Conservation (phyloP, 306 rosid genomes). For the Prunus kanzakura region DNA sequence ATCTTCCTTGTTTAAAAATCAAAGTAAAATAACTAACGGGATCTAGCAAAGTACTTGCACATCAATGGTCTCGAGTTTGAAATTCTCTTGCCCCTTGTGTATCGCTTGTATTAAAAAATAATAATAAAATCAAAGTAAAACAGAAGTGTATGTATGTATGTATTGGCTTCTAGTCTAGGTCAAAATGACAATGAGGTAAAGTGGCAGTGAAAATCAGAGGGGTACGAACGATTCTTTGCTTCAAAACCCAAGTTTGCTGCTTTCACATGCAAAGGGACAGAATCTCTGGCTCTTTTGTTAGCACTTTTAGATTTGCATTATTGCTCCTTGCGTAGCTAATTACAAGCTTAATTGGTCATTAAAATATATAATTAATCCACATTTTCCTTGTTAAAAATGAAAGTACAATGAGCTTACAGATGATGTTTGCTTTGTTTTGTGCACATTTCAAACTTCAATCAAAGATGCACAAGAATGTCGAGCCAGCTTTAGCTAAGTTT, state of each 20-base stretch:
- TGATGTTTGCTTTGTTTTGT: too few species aligned
- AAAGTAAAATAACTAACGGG: too few species aligned
- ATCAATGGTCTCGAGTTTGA: too few species aligned
- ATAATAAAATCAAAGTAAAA: too few species aligned
- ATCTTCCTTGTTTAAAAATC: neutral
- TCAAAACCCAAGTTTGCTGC: constrained; percentile 1
- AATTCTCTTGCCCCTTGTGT: fast-evolving
- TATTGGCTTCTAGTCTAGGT: neutral
- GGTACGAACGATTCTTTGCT: neutral
- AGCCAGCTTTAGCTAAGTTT: too few species aligned
- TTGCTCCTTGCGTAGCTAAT: neutral
- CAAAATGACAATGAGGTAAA: constrained; percentile 7
- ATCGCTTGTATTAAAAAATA: too few species aligned
- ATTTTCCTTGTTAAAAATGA: neutral
- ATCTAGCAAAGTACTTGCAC: too few species aligned
- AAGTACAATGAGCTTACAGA: neutral
- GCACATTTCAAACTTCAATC: too few species aligned
- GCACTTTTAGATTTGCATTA: neutral
- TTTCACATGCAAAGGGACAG: constrained; percentile 1
- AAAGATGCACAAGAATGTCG: neutral
- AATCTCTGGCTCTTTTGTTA: neutral
- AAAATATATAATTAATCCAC: neutral
- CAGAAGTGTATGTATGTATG: too few species aligned
- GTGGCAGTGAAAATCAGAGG: constrained; percentile 2
- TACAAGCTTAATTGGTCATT: neutral